Conservation (phyloP, 805 yeast species). For the Helenozyma baotianmanensis region DNA sequence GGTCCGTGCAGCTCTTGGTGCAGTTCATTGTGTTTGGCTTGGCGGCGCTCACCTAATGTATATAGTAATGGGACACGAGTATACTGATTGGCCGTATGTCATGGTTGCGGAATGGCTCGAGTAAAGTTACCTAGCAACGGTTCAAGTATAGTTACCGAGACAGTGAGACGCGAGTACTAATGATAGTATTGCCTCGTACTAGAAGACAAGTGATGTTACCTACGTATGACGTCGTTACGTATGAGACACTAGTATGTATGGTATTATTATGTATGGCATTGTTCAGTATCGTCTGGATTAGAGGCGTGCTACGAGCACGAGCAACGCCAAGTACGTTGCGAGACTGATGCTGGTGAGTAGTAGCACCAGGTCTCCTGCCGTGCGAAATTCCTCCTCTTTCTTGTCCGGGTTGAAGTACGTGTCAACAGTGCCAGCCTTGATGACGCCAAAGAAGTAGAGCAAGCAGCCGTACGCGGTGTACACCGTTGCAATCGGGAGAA, state of each 20-base stretch:
- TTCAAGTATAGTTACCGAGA: no score
- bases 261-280: no score
- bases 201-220: no score
- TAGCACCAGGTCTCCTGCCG: conserved; percentile 61
- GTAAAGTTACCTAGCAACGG: no score
- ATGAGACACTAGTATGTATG: no score
- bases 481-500: conserved; percentile 61
- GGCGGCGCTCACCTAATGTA: conserved; percentile 45
- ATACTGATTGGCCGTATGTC: no score
- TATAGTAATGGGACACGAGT: no score
- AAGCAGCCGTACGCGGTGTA: conserved; percentile 57
- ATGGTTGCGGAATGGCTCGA: no score
- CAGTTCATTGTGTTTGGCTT: conserved; percentile 81
- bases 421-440: conserved; percentile 31
- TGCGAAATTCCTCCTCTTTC: conserved; percentile 43
- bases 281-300: no score
- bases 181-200: no score
- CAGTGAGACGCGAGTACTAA: no score
- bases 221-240: no score
- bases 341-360: conserved; percentile 47
- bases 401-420: conserved; percentile 34
- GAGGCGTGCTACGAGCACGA: conserved; percentile 46
- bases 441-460: conserved; percentile 37
- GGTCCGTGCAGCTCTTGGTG: conserved; percentile 82
- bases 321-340: conserved; percentile 45